phyloP scores from a whole-genome alignment of 2,329 filamentous ascomycete genomes.

The Colletotrichum sp. region DNA sequence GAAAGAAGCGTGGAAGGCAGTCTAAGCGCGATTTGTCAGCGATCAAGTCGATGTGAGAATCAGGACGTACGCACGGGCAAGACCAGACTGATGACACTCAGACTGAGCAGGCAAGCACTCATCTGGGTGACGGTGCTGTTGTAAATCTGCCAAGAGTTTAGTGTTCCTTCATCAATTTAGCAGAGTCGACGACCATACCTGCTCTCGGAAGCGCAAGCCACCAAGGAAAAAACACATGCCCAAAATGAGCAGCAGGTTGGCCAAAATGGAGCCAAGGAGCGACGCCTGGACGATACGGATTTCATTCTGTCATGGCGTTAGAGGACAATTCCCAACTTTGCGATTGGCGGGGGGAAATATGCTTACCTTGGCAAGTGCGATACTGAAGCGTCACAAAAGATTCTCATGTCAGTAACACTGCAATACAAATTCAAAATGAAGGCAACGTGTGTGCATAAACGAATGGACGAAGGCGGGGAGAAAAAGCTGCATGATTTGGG shows the following conservation, averaged over 20 bases:
- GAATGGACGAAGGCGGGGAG: neutral
- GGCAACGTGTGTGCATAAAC: slow-evolving; percentile 21
- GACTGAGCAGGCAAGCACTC: slow-evolving; percentile 89
- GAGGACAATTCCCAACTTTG: neutral
- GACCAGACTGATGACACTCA: slow-evolving; percentile 88
- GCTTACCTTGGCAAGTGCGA: slow-evolving; percentile 73
- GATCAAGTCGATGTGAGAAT: slow-evolving; percentile 44
- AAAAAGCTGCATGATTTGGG: slow-evolving; percentile 35
- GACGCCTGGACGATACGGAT: slow-evolving; percentile 93
- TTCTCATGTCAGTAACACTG: slow-evolving; percentile 33
- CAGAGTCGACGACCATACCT: slow-evolving; percentile 51
- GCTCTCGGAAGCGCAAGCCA: slow-evolving; percentile 85
- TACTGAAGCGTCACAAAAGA: slow-evolving; percentile 51
- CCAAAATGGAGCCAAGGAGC: slow-evolving; percentile 85
- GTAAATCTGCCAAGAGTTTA: slow-evolving; percentile 66
- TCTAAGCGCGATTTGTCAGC: slow-evolving; percentile 46
- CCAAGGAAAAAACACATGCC: slow-evolving; percentile 92
- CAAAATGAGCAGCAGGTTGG: slow-evolving; percentile 86
- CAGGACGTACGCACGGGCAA: slow-evolving; percentile 66
- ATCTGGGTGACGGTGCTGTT: slow-evolving; percentile 96
- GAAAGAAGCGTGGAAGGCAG: slow-evolving; percentile 92
- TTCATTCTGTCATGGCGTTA: slow-evolving; percentile 60
- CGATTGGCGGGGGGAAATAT: neutral
- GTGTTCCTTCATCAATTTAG: neutral
- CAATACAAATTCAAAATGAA: slow-evolving; percentile 21